Percentiles rank a stretch among this genome's conserved stretches.
Evolutionary conservation across 169 alveolate genomes (phyloP).

Genomic region (Plasmodium fragile): DNA sequence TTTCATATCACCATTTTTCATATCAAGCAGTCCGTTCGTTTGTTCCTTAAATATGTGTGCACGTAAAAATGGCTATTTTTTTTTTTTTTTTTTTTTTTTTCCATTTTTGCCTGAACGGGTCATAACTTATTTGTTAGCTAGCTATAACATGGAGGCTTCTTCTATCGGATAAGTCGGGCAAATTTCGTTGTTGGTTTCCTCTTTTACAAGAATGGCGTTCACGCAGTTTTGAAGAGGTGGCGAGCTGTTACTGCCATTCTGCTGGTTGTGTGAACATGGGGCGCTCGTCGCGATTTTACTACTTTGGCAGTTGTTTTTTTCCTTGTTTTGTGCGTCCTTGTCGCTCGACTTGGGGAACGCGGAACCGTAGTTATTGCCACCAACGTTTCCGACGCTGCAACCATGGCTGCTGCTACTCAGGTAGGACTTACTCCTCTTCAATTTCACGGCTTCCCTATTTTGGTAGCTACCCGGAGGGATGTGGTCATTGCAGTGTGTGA

Average conservation of each 20-base stretch:
- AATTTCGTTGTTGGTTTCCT: neutral
- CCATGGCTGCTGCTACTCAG: neutral
- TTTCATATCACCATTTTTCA: too few relatives aligned
- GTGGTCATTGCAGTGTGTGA: constrained; percentile 52
- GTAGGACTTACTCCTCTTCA: constrained; percentile 13
- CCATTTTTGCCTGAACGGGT: neutral
- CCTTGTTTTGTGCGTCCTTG: neutral
- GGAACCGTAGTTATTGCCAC: neutral
- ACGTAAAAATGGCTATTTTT: neutral
- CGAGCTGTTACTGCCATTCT: neutral
- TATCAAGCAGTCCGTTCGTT: too few relatives aligned
- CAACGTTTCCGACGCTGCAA: neutral
- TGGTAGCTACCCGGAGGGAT: constrained; percentile 17
- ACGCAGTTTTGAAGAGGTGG: neutral
- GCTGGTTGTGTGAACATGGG: neutral
- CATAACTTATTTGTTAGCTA: neutral
- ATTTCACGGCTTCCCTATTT: constrained; percentile 20
- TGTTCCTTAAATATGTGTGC: neutral
- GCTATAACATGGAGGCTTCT: neutral
- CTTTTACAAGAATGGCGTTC: neutral
- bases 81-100: neutral
- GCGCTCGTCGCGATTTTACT: neutral
- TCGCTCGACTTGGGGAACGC: neutral
- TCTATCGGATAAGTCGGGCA: neutral
- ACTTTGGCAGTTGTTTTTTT: neutral